phyloP scores from a whole-genome alignment of 2,329 filamentous ascomycete species.

The Fusarium sp. region DNA sequence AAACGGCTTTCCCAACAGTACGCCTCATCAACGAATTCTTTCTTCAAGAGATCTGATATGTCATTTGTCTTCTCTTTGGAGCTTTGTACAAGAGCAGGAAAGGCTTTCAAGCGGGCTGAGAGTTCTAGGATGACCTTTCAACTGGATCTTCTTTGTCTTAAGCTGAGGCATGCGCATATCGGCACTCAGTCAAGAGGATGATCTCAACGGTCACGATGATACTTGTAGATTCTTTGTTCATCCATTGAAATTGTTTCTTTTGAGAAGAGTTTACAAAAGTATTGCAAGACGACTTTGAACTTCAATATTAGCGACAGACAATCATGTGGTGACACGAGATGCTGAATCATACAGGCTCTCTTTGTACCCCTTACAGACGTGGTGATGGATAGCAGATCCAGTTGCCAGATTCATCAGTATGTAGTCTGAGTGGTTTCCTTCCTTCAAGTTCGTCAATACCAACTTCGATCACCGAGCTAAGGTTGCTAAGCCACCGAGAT shows the following conservation, averaged over 20 bases:
- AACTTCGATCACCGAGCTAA: neutral
- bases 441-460: neutral
- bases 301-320: no score
- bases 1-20: no score
- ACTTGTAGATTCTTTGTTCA: no score
- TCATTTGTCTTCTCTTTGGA: neutral
- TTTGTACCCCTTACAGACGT: neutral
- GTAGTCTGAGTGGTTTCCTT: neutral
- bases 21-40: no score
- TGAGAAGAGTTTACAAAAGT: no score
- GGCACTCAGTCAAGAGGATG: neutral
- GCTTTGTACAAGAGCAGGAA: neutral
- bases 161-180: neutral
- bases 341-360: neutral
- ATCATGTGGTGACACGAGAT: no score
- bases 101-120: neutral
- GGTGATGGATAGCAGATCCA: neutral
- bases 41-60: neutral
- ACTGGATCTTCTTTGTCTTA: neutral
- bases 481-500: rapidly evolving
- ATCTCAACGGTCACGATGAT: neutral
- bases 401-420: rapidly evolving
- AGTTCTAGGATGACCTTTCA: neutral
- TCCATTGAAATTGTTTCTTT: no score
- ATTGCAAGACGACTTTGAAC: no score